Evolutionary conservation across 225 moss, liverwort and hornwort genomes (phyloP), one percentile per base, ranked within the genome.

Genomic region (Pseudoscleropodium purum): DNA sequence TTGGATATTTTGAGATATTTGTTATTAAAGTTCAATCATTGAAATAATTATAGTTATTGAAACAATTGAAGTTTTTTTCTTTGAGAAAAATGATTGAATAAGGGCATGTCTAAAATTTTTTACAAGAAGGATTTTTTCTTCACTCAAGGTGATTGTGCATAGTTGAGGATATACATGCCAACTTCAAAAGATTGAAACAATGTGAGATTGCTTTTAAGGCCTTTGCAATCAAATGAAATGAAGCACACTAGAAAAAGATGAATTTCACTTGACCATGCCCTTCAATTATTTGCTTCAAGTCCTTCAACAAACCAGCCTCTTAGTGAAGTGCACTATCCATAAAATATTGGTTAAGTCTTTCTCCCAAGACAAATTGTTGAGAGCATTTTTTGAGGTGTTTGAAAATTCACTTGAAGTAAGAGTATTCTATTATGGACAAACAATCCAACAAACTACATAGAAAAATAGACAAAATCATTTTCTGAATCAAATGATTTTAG

Each of bases 1-100:
- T 67, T 36, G 10, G 18, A 10, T 19, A 19, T 36, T 67, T 19
- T 11, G 19, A 67, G 67, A 36, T 36, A 36, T 10, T 36, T 67
- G 36, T 0, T 3, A 0, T 67, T 11, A 67, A 67, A 67, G 19
- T 36, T 67, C 0, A 1, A 67, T 67, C 10, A 19, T n/a, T 23
- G 13, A 69, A 67, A 12, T 37, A 21, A 67, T 47, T 9, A 47
- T 47, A 47, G 47, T 47, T 47, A 9, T 47, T 47, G 47, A 47
- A 47, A 47, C 10, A 10, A 47, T 47, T 47, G 47, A 47, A 45
- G 20, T 68, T 37, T 20, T 34, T 37, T 37, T 21, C 12, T 68
- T 37, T 37, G 11, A 11, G 11, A 4, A 37, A 68, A 37, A 37
- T 68, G 23, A 68, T 37, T 21, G 23, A 69, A 1, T n/a, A 23